Evolutionary conservation across 306 rosid species (phyloP).

Genomic region (Trifolium dubium): DNA sequence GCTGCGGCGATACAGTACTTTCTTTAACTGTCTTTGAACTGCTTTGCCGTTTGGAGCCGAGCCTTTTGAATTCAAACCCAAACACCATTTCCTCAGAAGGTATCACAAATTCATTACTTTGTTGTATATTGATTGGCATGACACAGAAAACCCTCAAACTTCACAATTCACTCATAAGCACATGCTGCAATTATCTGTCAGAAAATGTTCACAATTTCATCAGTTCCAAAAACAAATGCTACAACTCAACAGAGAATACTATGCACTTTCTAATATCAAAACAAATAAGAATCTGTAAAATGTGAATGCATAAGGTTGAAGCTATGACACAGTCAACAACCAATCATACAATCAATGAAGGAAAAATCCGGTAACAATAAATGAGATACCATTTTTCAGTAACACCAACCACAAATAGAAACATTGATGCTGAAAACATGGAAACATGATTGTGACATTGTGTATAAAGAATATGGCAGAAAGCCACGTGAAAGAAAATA

Average conservation of each 20-base stretch:
- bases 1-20: slow-evolving; percentile 43
- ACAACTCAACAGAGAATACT: slow-evolving; percentile 1
- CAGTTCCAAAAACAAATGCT: slow-evolving; percentile 22
- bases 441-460: slow-evolving; percentile 42
- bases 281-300: background rate
- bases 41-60: slow-evolving; percentile 55
- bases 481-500: slow-evolving; percentile 40
- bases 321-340: slow-evolving; percentile 17
- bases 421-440: slow-evolving; percentile 30
- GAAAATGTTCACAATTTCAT: slow-evolving; percentile 32
- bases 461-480: slow-evolving; percentile 26
- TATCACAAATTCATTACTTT: slow-evolving; percentile 46
- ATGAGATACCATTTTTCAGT: slow-evolving; percentile 8
- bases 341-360: slow-evolving; percentile 16
- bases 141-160: slow-evolving; percentile 40
- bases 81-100: slow-evolving; percentile 63
- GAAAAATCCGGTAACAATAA: slow-evolving; percentile 26
- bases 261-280: slow-evolving; percentile 15
- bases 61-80: slow-evolving; percentile 55
- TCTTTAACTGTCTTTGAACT: slow-evolving; percentile 54
- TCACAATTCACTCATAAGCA: slow-evolving; percentile 36
- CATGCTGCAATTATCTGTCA: slow-evolving; percentile 40
- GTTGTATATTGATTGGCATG: slow-evolving; percentile 43
- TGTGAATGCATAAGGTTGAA: slow-evolving; percentile 14
- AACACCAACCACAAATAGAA: slow-evolving; percentile 36